Evolutionary conservation across 1,284 basidiomycete genomes (phyloP), one percentile per base, ranked within the genome.

Genomic region (Apiotrichum porosum): DNA sequence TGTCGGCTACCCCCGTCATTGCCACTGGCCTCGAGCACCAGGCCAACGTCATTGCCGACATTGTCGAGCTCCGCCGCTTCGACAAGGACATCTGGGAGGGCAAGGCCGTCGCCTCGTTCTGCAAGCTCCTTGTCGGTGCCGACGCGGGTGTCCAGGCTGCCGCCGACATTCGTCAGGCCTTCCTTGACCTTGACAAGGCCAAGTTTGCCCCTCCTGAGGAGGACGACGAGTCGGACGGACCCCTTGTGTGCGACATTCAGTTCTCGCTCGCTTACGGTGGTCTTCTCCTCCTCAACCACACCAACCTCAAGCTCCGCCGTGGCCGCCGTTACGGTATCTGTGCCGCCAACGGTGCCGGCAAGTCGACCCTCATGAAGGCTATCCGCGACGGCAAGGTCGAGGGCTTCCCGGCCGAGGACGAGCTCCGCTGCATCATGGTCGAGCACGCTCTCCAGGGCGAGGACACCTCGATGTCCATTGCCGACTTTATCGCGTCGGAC

Each of bases 181-280:
- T 90, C 74, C 72, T 83, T 52, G 83, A 83, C 43, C 81, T 89
- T 50, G 88, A 94, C 72, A 77, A 85, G 81, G 82, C 68, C 38
- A 73, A 72, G 55, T 73, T 65, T 50, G 70, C 55, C 59, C 71
- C 47, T 19, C 91, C 94, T 61, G 92, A 95, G 72, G 93, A 95
- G 76, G 91, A 94, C 77, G 92, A 92, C 60, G 93, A 95, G 76
- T 89, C 94, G 47, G 89, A 93, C 41, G 79, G 79, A 49, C 78
- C 79, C 71, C 74, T 94, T 42, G 78, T 97, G 39, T 94, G 91
- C 72, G 85, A 97, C 68, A 92, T 80, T 51, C 81, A 92, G 46
- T 98, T 98, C 78, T 97, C 92, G 28, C 80, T 98, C 51, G 95
- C 94, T 15, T 98, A 98, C 71, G 94, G 94, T 63, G 89, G 94